Conservation (phyloP, 2,329 filamentous ascomycete genomes). For the Alternaria arbusti region DNA sequence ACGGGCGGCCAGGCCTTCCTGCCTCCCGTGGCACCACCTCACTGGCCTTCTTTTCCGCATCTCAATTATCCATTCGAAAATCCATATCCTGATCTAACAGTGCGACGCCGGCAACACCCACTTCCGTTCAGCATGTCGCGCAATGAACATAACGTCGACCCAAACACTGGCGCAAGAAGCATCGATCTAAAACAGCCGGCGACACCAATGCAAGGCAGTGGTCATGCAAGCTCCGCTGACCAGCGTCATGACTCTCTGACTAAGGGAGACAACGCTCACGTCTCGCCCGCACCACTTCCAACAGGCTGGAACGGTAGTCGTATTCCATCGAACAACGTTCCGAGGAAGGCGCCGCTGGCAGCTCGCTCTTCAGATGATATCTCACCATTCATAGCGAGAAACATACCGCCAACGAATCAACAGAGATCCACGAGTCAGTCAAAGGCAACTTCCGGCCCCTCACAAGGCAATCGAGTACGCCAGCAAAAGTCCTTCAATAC, state of each 20-base stretch:
- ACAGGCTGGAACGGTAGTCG: neutral
- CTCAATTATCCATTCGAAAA: neutral
- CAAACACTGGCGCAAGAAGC: neutral
- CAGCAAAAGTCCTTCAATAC: neutral
- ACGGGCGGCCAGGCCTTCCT: neutral
- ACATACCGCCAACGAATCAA: neutral
- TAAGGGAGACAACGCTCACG: neutral
- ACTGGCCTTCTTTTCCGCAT: neutral
- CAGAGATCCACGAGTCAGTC: neutral
- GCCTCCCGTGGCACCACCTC: neutral
- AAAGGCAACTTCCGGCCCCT: neutral
- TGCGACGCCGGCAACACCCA: neutral
- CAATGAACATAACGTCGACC: neutral
- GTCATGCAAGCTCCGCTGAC: neutral
- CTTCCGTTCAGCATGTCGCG: neutral
- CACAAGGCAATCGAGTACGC: neutral
- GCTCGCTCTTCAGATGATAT: neutral
- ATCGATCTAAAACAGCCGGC: neutral
- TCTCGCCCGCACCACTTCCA: neutral
- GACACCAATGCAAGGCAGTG: neutral
- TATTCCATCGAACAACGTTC: neutral
- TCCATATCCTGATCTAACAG: neutral
- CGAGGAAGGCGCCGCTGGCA: constrained; percentile 8
- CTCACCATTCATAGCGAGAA: neutral
- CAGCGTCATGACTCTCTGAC: neutral